A percentile compares a stretch with the other conserved stretches of the same genome.
Conservation (phyloP, 108 stramenopile species). For the Nannochloropsis gaditana region DNA sequence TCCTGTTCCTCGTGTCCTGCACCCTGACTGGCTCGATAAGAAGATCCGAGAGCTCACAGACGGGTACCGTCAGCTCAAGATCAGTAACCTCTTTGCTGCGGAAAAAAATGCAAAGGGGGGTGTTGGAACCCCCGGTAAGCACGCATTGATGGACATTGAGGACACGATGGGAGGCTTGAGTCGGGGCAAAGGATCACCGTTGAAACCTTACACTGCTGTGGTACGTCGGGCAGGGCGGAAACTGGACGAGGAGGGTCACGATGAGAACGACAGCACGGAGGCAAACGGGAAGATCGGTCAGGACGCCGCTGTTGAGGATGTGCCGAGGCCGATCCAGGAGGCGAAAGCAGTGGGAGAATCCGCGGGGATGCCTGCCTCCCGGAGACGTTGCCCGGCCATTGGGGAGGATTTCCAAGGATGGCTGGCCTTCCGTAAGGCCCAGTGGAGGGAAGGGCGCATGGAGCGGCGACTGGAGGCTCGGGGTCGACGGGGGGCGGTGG, state of each 20-base stretch:
- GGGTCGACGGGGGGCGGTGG: slow-evolving; percentile 15
- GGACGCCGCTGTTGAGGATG: neutral
- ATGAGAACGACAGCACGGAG: slow-evolving; percentile 1
- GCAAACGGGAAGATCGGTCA: neutral
- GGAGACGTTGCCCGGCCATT: neutral
- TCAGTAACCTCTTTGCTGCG: slow-evolving; percentile 65
- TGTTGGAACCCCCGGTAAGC: neutral
- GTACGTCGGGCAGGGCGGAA: neutral
- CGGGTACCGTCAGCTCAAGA: slow-evolving; percentile 73
- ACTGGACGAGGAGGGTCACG: slow-evolving; percentile 19
- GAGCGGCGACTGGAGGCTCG: slow-evolving; percentile 42
- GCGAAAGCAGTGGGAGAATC: neutral
- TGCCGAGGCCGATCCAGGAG: neutral
- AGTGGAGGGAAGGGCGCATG: slow-evolving; percentile 69
- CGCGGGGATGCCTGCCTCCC: neutral
- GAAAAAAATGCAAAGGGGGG: slow-evolving; percentile 1
- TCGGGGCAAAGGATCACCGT: neutral
- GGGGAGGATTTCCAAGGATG: slow-evolving; percentile 60
- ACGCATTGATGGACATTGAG: neutral
- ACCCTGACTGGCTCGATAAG: slow-evolving; percentile 87
- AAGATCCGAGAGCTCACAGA: slow-evolving; percentile 75
- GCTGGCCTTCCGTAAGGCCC: slow-evolving; percentile 75
- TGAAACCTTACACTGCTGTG: neutral
- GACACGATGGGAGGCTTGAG: neutral
- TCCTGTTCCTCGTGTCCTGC: slow-evolving; percentile 85